Evolutionary conservation across 2,329 filamentous ascomycete species (phyloP), one percentile per base, ranked within the genome.

Genomic region (Sporothrix euskadiensis): DNA sequence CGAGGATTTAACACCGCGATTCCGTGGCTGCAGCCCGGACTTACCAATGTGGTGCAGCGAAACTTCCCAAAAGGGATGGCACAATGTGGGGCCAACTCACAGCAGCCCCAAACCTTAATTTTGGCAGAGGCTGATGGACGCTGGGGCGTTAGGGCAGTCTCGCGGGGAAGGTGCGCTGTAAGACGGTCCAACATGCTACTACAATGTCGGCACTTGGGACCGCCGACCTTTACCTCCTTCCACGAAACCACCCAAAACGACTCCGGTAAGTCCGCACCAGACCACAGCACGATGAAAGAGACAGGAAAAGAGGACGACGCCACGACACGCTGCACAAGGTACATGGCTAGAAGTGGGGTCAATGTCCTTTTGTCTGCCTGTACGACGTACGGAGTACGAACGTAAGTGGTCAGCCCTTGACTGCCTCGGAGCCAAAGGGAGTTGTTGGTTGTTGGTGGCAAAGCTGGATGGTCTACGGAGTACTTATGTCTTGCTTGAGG

Each of bases 71-170:
- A 63, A 39, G 16, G 35, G 59, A 8, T 8, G 41, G 12, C 39
- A 41, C 12, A 44, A 44, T 44, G 41, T 44, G 41, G 41, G 41
- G 35, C 16, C 3, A 19, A 12, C 14, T 52, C 6, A 16, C 47
- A 52, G 19, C n/a, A n/a, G n/a, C n/a, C n/a, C 1, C 26, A 47
- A 66, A 66, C 61, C 61, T 66, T 66, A 66, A 26, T 65, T 65
- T 65, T 16, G 3, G n/a, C 10, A n/a, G 61, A 44, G 35, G 16
- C 10, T 63, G 26, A 57, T 10, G 9, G 56, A 22, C 8, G 19
- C 19, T 2, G 30, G 10, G 9, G 5, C 57, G 6, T 61, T n/a
- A 61, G 32, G 19, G 16, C 32, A 1, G 19, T 61, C 57, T 41
- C 6, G n/a, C 57, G 39, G 57, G 57, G 32, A 39, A 39, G 16